A percentile compares a stretch with the other conserved stretches of the same genome.
These are phyloP conservation scores for Melocanna baccifera DNA, from an alignment of 176 grass and related monocot genomes.

Conservation along the genomic window DNA sequence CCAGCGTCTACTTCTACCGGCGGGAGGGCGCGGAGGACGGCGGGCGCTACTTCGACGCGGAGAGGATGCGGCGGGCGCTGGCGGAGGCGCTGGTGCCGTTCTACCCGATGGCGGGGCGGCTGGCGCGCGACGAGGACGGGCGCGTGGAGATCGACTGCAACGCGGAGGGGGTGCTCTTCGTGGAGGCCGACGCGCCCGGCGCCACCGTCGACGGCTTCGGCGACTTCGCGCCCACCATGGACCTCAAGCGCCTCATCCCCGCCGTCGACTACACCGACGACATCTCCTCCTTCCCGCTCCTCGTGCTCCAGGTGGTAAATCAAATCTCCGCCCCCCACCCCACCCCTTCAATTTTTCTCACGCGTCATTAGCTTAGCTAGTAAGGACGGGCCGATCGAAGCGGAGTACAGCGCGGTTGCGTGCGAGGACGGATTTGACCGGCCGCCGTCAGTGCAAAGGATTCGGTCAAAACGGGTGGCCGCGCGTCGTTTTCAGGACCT, in stretches of 20 bases:
- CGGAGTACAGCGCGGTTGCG: background rate
- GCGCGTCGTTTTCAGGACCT: background rate
- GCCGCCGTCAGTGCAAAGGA: background rate
- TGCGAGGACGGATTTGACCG: background rate
- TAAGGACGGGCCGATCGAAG: background rate
- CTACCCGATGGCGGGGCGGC: conserved; percentile 87
- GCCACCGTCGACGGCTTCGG: conserved; percentile 64
- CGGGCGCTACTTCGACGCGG: conserved; percentile 61
- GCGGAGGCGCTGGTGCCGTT: conserved; percentile 73
- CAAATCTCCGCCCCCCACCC: background rate
- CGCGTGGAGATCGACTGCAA: conserved; percentile 90
- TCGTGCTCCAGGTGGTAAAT: conserved; percentile 86
- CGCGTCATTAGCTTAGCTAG: background rate
- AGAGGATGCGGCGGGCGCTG: conserved; percentile 57
- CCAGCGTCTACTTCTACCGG: conserved; percentile 83
- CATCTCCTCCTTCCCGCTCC: conserved; percentile 76
- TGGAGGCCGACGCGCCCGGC: conserved; percentile 75
- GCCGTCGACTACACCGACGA: conserved; percentile 73
- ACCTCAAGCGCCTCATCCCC: conserved; percentile 80
- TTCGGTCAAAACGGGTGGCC: background rate
- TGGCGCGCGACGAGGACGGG: conserved; percentile 73
- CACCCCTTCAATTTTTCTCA: background rate
- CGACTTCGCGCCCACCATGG: conserved; percentile 91
- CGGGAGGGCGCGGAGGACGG: background rate
- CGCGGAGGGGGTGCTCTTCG: conserved; percentile 70